phyloP scores from a whole-genome alignment of 140 eudicot species.

The Cichorium intybus region DNA sequence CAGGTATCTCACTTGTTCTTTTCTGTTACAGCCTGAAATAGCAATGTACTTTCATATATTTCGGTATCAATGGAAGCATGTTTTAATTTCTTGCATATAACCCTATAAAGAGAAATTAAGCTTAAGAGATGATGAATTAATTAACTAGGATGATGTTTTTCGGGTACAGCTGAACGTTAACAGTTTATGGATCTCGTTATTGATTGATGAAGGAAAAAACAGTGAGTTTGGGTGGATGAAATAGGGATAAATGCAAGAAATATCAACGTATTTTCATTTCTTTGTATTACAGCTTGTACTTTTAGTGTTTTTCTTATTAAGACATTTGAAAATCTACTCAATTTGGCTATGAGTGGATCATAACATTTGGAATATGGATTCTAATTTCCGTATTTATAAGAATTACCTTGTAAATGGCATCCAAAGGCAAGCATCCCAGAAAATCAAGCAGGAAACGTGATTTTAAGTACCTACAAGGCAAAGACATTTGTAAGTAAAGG shows the following conservation, averaged over 20 bases:
- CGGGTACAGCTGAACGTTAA: too few relatives aligned
- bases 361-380: background rate
- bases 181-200: too few relatives aligned
- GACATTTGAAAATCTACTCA: background rate
- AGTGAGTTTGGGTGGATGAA: too few relatives aligned
- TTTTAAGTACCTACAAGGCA: slow-evolving; percentile 50
- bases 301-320: background rate
- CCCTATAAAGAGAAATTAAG: too few relatives aligned
- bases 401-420: slow-evolving; percentile 62
- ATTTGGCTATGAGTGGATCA: background rate
- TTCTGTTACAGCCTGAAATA: slow-evolving; percentile 56
- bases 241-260: too few relatives aligned
- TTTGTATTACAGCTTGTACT: too few relatives aligned
- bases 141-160: too few relatives aligned
- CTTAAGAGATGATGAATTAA: too few relatives aligned
- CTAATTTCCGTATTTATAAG: background rate
- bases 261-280: too few relatives aligned
- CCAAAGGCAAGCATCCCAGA: slow-evolving; percentile 76
- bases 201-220: too few relatives aligned
- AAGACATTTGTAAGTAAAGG: background rate
- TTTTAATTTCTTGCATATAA: too few relatives aligned
- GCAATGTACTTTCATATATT: background rate
- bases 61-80: too few relatives aligned
- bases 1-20: slow-evolving; percentile 58
- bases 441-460: slow-evolving; percentile 60